These are phyloP conservation scores for Pythium aquatile DNA, from an alignment of 352 stramenopile species.

Conservation along the genomic window DNA sequence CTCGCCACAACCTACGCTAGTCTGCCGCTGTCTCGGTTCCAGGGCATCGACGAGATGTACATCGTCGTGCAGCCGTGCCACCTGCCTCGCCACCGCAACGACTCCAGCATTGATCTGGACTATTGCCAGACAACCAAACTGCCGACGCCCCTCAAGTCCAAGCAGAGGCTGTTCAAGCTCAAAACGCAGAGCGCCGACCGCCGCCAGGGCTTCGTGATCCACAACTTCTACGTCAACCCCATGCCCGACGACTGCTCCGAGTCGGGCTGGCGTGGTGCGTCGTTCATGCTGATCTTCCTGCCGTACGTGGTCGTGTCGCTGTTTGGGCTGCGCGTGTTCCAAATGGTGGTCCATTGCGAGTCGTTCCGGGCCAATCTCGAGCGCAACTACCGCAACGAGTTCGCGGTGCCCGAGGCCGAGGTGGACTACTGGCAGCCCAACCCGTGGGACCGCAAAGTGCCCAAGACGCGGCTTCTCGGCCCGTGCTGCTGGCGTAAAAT, in stretches of 20 bases:
- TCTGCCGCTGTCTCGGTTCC: constrained; percentile 43
- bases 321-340: constrained; percentile 59
- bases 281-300: constrained; percentile 58
- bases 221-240: constrained; percentile 51
- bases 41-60: constrained; percentile 56
- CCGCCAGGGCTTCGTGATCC: constrained; percentile 1
- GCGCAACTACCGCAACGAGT: constrained; percentile 54
- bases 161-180: constrained; percentile 48
- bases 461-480: constrained; percentile 56
- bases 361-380: constrained; percentile 62
- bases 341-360: constrained; percentile 57
- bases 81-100: constrained; percentile 9
- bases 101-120: constrained; percentile 13
- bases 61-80: constrained; percentile 58
- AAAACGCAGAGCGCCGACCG: constrained; percentile 17
- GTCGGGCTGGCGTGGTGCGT: constrained; percentile 44
- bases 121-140: constrained; percentile 39
- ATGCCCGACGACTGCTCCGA: constrained; percentile 53
- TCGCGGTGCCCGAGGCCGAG: constrained; percentile 54
- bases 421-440: constrained; percentile 73
- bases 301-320: constrained; percentile 51
- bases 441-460: constrained; percentile 70
- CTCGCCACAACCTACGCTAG: constrained; percentile 50
- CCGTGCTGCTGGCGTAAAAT: constrained; percentile 73
- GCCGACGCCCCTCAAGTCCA: constrained; percentile 39